Conservation (phyloP, 75 land plant species). For the Chamaecyparis obtusa region DNA sequence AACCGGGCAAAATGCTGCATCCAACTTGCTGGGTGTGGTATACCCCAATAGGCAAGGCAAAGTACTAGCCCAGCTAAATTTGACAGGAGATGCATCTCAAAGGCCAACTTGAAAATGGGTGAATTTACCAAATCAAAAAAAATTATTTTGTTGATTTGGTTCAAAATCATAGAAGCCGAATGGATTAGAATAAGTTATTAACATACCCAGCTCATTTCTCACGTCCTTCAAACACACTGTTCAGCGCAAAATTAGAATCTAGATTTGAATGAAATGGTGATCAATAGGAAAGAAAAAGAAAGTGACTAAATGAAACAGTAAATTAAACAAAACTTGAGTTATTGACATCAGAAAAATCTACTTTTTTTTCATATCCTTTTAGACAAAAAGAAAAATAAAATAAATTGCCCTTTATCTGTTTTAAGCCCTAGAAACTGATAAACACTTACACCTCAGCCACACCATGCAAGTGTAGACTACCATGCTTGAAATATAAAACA, state of each 20-base stretch:
- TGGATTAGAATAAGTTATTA: neutral
- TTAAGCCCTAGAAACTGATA: too few species aligned
- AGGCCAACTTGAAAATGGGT: too few species aligned
- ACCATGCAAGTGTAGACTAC: neutral
- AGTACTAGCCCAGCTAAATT: too few species aligned
- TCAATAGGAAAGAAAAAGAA: neutral
- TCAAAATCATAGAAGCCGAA: neutral
- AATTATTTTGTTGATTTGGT: neutral
- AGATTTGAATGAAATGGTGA: neutral
- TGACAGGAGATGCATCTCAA: too few species aligned
- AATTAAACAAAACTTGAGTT: neutral
- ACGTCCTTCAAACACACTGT: neutral
- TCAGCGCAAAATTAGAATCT: neutral
- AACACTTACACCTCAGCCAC: too few species aligned
- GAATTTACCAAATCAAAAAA: neutral
- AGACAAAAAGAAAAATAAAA: too few species aligned
- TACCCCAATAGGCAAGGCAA: too few species aligned
- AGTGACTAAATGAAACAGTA: neutral
- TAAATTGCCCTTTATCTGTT: neutral
- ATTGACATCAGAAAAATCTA: too few species aligned
- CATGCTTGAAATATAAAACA: neutral
- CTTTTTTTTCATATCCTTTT: too few species aligned
- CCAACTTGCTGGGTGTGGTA: too few species aligned
- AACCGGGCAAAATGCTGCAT: too few species aligned
- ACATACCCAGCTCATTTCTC: neutral